A percentile compares a stretch with the other conserved stretches of the same genome.
phyloP scores from a whole-genome alignment of 306 rosid genomes.

The Astragalus membranaceus region DNA sequence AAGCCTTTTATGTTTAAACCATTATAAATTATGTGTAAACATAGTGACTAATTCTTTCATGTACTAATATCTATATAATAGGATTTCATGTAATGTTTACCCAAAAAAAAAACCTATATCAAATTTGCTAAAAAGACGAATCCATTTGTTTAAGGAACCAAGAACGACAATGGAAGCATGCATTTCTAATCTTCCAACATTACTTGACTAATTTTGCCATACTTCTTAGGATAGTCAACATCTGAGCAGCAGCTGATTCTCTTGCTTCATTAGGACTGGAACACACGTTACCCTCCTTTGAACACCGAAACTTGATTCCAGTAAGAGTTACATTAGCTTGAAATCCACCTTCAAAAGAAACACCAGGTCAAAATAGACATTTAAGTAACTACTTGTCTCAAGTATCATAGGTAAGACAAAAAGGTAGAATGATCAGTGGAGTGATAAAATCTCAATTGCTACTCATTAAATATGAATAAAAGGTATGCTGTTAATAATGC shows the following conservation, averaged over 20 bases:
- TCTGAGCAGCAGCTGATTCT: constrained; percentile 53
- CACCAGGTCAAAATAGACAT: background rate
- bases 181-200: constrained; percentile 6
- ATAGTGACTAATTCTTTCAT: no score
- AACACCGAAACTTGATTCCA: constrained; percentile 47
- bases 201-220: constrained; percentile 5
- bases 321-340: constrained; percentile 41
- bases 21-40: no score
- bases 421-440: background rate
- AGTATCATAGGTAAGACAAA: no score
- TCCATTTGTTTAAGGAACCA: no score
- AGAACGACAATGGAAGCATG: background rate
- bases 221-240: constrained; percentile 21
- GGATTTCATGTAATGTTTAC: no score
- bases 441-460: background rate
- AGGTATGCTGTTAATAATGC: background rate
- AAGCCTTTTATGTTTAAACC: no score
- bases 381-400: background rate
- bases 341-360: constrained; percentile 52
- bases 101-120: no score
- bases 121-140: no score
- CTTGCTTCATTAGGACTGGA: constrained; percentile 33
- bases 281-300: constrained; percentile 26
- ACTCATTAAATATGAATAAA: background rate
- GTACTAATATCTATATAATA: no score